Evolutionary conservation across 2,329 filamentous ascomycete genomes (phyloP), one percentile per base, ranked within the genome.

Genomic region (Shiraia sp.): DNA sequence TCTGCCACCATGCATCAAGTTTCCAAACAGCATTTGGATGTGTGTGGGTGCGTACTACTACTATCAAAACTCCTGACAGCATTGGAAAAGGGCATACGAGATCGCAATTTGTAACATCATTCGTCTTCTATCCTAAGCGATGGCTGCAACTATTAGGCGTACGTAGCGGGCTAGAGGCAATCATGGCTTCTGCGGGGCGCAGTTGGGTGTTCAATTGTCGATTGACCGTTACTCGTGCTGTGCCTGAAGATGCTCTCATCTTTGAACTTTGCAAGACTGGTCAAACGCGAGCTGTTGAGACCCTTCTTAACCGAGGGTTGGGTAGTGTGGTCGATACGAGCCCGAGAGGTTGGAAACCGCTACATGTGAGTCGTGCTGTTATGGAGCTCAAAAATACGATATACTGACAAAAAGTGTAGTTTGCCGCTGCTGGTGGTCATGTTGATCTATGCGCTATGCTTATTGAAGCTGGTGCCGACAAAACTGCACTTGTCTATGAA

Each of bases 251-350:
- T 12, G 29, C 51, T 0, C 29, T 49, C 9, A 45, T 54, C 3
- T 54, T 54, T 16, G 38, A 45, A 6, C 45, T 54, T 1, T 54
- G 48, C 24, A 27, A 25, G 3, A 33, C 38, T 4, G 48, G 48
- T 6, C 33, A 51, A 8, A 51, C 42, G 3, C 38, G 40, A 27
- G 48, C 48, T 30, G 48, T 54, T 2, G 26, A 54, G 13, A 29
- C 32, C 3, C 42, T 54, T 6, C 6, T 52, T 2, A 36, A 46
- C 6, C 47, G 37, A 3, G 33, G 43, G 3, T 26, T 42, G 15
- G 48, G 27, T 6, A 54, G 48, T 14, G 48, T 54, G 3, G 40
- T 47, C 5, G 51, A 54, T 14, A 54, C 51, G 3, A 52, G 45
- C 12, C 45, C 45, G 2, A 42, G 45, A 14, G 41, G 45, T 6